Conservation (phyloP, 2,329 filamentous ascomycete species). For the Metarhizium brunneum region DNA sequence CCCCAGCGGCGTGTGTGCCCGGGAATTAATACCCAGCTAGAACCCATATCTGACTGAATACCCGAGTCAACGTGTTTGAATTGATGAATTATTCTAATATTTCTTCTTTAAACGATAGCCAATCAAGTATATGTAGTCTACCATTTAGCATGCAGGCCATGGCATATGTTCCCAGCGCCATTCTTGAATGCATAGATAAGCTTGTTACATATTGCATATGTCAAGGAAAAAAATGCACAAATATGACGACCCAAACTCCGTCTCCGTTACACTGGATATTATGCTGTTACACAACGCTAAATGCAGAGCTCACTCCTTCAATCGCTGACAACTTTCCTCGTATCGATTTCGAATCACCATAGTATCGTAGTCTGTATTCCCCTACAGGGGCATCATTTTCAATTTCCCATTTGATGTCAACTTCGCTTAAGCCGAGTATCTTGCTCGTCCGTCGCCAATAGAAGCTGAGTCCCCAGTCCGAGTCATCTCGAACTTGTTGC, state of each 20-base stretch:
- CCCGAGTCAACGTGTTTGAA: too few relatives aligned
- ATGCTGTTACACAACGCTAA: conserved; percentile 19
- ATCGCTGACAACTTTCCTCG: conserved; percentile 55
- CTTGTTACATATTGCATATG: not conserved
- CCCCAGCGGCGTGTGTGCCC: too few relatives aligned
- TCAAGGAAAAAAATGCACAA: not conserved
- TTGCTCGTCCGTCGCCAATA: conserved; percentile 67
- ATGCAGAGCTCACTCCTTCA: conserved; percentile 52
- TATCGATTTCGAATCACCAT: conserved; percentile 65
- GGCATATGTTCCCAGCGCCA: not conserved
- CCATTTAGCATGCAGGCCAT: not conserved
- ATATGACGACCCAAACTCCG: not conserved
- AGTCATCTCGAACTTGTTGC: conserved; percentile 61
- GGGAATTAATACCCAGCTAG: too few relatives aligned
- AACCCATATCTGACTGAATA: too few relatives aligned
- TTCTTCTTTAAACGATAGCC: not conserved
- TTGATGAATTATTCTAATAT: not conserved
- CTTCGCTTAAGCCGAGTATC: conserved; percentile 65
- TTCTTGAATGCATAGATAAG: not conserved
- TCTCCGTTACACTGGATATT: not conserved
- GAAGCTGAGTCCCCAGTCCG: conserved; percentile 75
- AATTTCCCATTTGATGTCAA: conserved; percentile 70
- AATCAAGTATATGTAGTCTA: not conserved
- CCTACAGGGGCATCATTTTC: conserved; percentile 50
- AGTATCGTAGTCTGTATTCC: conserved; percentile 69